Base-by-base conservation (phyloP, 2,329 filamentous ascomycete species). In the Colletotrichum liaoningense region DNA sequence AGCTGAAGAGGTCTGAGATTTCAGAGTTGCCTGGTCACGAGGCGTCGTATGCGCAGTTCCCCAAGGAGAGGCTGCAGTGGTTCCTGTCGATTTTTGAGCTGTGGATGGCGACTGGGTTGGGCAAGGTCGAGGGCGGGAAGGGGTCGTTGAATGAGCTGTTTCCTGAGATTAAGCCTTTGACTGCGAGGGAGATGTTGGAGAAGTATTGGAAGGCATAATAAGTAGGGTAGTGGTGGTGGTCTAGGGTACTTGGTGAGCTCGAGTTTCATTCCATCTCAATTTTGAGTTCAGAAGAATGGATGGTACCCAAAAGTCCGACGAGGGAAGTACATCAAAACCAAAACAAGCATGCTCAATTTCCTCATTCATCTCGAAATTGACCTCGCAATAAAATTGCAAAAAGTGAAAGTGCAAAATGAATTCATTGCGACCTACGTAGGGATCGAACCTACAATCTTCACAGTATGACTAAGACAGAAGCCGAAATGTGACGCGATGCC, bases 11-110 rank as follows among this genome's bases (percentile, higher is more conserved):
- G 19, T 81, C 81, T 0, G 60, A 80, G 70, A 77, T 82, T 9
- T 85, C 83, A 5, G 80, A 80, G 67, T 73, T 80, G 3, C 79
- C 79, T 0, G 56, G 58, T 4, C 77, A 80, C 38, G n/a, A 42
- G 38, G 35, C 30, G 6, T 49, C 55, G 30, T 69, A 63, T 28
- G 58, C 14, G 3, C 12, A 55, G 16, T 65, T 70, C 4, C 67
- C 67, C 5, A 63, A 77, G 77, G 75, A 75, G 26, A 63, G 64
- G 0, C 75, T 77, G 6, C 79, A 80, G 3, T 59, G 38, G 30
- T 68, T 79, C 3, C 78, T 67, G 0, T 73, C 77, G 4, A 60
- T 63, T 4, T 77, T 80, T 49, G 77, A 78, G 16, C 33, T 75
- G 11, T 74, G 73, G 75, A 63, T 78, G 54, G 57, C 76, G 2